Conservation (phyloP, 2,329 filamentous ascomycete genomes). For the Botrytis sinoallii region DNA sequence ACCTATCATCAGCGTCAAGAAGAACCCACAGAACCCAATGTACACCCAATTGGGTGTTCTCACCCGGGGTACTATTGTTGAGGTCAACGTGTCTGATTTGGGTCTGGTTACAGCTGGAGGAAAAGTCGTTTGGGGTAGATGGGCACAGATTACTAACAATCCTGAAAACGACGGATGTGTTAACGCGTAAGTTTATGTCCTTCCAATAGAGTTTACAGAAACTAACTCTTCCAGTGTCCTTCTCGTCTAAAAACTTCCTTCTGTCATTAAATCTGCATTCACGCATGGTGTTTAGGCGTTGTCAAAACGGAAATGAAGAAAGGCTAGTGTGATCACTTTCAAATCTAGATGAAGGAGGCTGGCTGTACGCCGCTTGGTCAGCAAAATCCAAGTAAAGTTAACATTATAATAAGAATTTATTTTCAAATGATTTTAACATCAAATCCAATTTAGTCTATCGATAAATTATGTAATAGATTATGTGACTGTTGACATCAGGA, state of each 20-base stretch:
- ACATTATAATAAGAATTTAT: conserved; percentile 13
- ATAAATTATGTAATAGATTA: not conserved
- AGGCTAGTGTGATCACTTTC: not conserved
- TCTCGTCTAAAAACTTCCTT: conserved; percentile 25
- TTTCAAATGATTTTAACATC: not conserved
- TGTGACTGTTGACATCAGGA: not conserved
- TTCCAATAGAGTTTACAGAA: not conserved
- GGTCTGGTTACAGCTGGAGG: conserved; percentile 87
- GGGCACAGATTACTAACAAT: conserved; percentile 61
- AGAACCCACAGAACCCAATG: conserved; percentile 83
- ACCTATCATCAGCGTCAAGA: conserved; percentile 70
- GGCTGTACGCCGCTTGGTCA: not conserved
- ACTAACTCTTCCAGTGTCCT: conserved; percentile 25
- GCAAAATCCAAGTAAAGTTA: not conserved
- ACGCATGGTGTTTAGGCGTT: conserved; percentile 23
- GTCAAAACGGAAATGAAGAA: conserved; percentile 9
- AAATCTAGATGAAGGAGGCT: not conserved
- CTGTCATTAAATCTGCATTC: conserved; percentile 1
- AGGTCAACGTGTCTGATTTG: conserved; percentile 91
- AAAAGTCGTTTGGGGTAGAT: conserved; percentile 91
- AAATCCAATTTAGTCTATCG: not conserved
- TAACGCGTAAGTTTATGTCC: conserved; percentile 26
- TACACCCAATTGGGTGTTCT: conserved; percentile 92
- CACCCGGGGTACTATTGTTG: conserved; percentile 79
- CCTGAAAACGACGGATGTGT: conserved; percentile 29